Conservation (phyloP, 1,284 basidiomycete species). For the Tilletia walkeri region DNA sequence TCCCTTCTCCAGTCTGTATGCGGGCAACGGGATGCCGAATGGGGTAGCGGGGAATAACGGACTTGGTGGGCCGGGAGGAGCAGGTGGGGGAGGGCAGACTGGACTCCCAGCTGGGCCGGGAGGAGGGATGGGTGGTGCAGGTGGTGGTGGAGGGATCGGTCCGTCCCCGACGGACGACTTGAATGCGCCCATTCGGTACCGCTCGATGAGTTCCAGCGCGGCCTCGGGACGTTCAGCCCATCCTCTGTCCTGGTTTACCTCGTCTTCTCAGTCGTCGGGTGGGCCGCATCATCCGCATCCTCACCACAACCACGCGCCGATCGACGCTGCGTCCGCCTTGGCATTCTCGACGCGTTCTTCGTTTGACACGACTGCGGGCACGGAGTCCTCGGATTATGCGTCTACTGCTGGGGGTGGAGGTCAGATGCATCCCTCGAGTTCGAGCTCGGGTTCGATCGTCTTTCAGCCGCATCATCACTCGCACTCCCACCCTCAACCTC, state of each 20-base stretch:
- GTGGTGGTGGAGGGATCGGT: too few relatives aligned
- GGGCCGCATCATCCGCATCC: too few relatives aligned
- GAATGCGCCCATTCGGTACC: conserved; percentile 31
- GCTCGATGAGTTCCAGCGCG: conserved; percentile 37
- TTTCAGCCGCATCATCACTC: too few relatives aligned
- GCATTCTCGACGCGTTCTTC: conserved; percentile 13
- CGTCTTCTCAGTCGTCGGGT: background rate
- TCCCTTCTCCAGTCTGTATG: background rate
- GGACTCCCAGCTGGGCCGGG: conserved; percentile 19
- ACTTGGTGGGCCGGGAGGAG: conserved; percentile 8
- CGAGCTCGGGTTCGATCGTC: background rate
- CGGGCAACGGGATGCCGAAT: background rate
- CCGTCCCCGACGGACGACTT: background rate
- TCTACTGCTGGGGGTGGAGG: conserved; percentile 25
- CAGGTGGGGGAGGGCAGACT: too few relatives aligned
- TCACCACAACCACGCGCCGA: conserved; percentile 2
- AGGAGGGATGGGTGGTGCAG: too few relatives aligned
- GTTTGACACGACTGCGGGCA: conserved; percentile 1
- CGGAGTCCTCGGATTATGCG: background rate
- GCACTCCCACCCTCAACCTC: too few relatives aligned
- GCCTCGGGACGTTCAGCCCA: conserved; percentile 34
- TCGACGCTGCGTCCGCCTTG: conserved; percentile 7
- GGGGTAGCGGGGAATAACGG: background rate
- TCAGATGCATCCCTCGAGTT: background rate
- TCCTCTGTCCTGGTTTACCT: conserved; percentile 22